Evolutionary conservation across 106 monocot species (phyloP).

Genomic region (Dioscorea alata): DNA sequence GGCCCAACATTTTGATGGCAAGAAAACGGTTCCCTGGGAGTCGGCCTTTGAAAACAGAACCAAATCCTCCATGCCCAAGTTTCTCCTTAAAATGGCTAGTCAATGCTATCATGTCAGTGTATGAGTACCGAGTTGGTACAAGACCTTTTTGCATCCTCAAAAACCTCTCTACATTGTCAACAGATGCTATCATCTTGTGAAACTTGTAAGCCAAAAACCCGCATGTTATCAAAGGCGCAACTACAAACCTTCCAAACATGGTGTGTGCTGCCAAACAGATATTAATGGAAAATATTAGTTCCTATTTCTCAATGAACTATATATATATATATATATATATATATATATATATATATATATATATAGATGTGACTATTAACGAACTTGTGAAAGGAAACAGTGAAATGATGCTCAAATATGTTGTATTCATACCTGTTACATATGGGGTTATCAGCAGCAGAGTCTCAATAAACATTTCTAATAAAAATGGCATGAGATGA

Average conservation of each 20-base stretch:
- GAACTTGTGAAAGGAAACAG: background rate
- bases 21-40: constrained; percentile 18
- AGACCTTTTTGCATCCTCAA: constrained; percentile 25
- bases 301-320: background rate
- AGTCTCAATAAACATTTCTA: too few species aligned
- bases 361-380: too few species aligned
- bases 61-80: constrained; percentile 50
- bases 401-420: background rate
- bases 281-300: background rate
- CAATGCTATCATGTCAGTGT: constrained; percentile 27
- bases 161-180: constrained; percentile 43
- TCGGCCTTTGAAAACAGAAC: constrained; percentile 30
- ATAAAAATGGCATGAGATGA: background rate
- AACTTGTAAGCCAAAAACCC: constrained; percentile 29
- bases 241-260: constrained; percentile 14
- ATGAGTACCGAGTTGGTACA: constrained; percentile 31
- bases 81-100: constrained; percentile 42
- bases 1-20: constrained; percentile 34
- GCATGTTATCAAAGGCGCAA: constrained; percentile 18
- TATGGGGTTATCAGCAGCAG: background rate
- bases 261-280: background rate
- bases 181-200: constrained; percentile 1
- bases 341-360: too few species aligned
- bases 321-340: too few species aligned
- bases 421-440: background rate